Base-by-base conservation (phyloP, 495 filamentous ascomycete species). In the Hapsidospora chrysogenum region DNA sequence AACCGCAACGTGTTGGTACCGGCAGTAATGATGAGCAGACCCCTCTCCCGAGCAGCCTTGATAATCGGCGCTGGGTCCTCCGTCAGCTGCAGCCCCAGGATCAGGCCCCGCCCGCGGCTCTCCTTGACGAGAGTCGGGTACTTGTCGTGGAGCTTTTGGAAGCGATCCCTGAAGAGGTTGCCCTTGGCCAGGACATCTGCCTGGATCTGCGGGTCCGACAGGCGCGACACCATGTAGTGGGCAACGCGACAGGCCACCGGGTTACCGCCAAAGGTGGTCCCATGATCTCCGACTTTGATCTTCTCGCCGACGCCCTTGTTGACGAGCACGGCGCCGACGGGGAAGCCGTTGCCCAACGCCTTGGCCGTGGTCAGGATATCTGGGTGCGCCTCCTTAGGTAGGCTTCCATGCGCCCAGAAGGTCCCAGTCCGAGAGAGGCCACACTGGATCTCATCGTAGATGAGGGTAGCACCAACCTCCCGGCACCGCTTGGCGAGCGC, bases 391-490 rank as follows among this genome's bases (percentile, higher is more conserved):
- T 78, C 77, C 41, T 61, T 56, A 2, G 83, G 80, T 18, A 92
- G 66, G 8, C 47, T 61, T 5, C 59, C 49, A 46, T 97, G 89
- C 1, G 89, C 92, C 89, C 89, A 97, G 46, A 97, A 62, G 17
- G 60, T 57, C 17, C 89, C 89, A 0, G 92, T 95, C 17, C 89
- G 74, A 15, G 74, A 74, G 4, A 96, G 64, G 21, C 89, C 89
- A 50, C 83, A 94, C 58, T 97, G 85, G 44, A 97, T 96, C 64
- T 97, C 89, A 42, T 97, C 89, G 58, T 83, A 92, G 46, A 92
- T 78, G 36, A 97, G 60, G 8, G 95, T 68, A 0, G 89, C 92
- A 25, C 81, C 82, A 19, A 94, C 83, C 48, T 83, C 80, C 32
- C 76, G 73, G 54, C 87, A 96, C 34, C 85, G 70, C 42, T 67